Evolutionary conservation across 192 early-diverging fungal species (phyloP), one percentile per base, ranked within the genome.

Genomic region (Rhizoclosmatium sp.): DNA sequence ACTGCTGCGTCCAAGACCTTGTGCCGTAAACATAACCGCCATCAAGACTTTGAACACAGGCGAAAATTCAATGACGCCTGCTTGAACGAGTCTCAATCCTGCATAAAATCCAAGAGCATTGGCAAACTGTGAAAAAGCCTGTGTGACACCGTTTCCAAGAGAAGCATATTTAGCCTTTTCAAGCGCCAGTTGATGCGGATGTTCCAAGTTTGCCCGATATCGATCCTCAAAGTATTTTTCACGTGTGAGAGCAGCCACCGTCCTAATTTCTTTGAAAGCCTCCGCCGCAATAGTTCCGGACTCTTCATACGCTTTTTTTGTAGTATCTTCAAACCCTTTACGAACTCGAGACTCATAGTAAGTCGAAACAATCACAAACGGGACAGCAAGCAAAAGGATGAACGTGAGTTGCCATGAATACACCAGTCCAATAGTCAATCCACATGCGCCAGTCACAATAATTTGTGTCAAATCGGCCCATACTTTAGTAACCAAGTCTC

Each of bases 381-480:
- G 88, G 9, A 86, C 47, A 9, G 78, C 68, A 4, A 82, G 51
- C 41, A 86, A 54, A 45, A 82, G 72, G 19, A 99, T 93, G 62
- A 98, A 80, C 9, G 96, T 93, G 72, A 99, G 84, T 54, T 93
- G 88, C 97, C 97, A 99, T 49, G 89, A 89, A n/a, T 90, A 82
- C 56, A 76, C 76, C 14, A 89, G 58, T 47, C 85, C 88, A 56
- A 89, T 82, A 42, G 83, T 82, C 9, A 86, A 69, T 41, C 86
- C 86, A 60, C 83, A 85, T 21, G 71, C 23, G 45, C 83, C 81
- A 40, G 83, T 86, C 1, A 87, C 82, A n/a, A 87, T 12, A 1
- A 89, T 76, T 44, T 91, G 87, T 19, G 61, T 92, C 76, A 90
- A 42, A 41, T 88, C 78, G 60, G 85, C 88, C 54, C 89, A 85